phyloP scores from a whole-genome alignment of 192 early-diverging fungal genomes.

The Coemansia sp. region DNA sequence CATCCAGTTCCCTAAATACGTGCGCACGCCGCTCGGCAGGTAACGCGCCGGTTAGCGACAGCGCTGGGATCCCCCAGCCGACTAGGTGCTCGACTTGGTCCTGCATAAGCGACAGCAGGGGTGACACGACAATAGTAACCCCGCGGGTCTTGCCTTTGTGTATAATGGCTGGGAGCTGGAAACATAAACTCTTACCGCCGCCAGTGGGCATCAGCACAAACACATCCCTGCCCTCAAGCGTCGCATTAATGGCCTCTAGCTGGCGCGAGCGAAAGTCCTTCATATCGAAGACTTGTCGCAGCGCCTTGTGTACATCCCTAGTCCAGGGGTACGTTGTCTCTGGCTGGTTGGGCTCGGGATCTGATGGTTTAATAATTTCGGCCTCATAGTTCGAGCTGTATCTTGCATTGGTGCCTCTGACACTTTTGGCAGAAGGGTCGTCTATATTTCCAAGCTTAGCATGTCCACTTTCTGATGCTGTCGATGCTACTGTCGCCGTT shows the following conservation, averaged over 20 bases:
- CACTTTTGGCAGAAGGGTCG: not conserved
- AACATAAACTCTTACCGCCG: constrained; percentile 94
- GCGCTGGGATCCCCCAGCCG: constrained; percentile 59
- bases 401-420: not conserved
- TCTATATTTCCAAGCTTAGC: not conserved
- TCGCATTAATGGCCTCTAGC: constrained; percentile 84
- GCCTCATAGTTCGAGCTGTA: constrained; percentile 1
- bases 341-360: constrained; percentile 36
- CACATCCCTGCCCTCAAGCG: constrained; percentile 76
- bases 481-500: not conserved
- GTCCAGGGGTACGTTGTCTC: constrained; percentile 64
- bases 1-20: constrained; percentile 60
- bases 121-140: constrained; percentile 88
- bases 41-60: constrained; percentile 65
- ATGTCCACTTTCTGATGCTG: not conserved
- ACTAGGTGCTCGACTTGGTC: constrained; percentile 87
- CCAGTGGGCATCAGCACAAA: constrained; percentile 99
- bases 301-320: constrained; percentile 64
- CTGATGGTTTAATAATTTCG: constrained; percentile 36
- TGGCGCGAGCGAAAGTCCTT: constrained; percentile 81
- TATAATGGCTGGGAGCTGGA: constrained; percentile 85
- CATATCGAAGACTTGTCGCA: constrained; percentile 70
- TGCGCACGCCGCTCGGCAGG: constrained; percentile 51
- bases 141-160: constrained; percentile 63
- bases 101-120: constrained; percentile 92